Conservation (phyloP, 2,329 filamentous ascomycete genomes). For the Aaosphaeria pasadenensis region DNA sequence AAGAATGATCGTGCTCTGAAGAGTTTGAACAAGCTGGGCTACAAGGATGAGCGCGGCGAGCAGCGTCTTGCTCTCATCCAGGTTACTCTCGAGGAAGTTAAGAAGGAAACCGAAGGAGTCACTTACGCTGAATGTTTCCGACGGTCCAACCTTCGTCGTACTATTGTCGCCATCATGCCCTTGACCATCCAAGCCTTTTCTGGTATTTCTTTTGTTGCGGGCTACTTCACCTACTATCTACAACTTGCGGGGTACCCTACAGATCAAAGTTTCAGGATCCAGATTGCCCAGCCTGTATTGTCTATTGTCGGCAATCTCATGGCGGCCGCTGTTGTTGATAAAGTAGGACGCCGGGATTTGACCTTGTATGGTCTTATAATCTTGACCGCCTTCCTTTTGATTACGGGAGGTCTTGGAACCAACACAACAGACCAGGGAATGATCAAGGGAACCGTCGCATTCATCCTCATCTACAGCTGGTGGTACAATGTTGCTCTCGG, state of each 20-base stretch:
- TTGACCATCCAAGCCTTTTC: conserved; percentile 41
- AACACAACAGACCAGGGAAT: conserved; percentile 56
- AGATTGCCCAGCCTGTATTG: conserved; percentile 53
- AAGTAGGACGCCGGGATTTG: conserved; percentile 68
- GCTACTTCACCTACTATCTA: conserved; percentile 42
- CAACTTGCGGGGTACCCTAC: conserved; percentile 40
- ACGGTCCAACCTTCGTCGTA: conserved; percentile 70
- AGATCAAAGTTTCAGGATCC: conserved; percentile 36
- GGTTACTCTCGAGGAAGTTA: conserved; percentile 33
- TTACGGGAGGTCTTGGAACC: conserved; percentile 40
- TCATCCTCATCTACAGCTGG: conserved; percentile 45
- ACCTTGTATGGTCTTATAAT: conserved; percentile 65
- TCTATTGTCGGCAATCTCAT: conserved; percentile 63
- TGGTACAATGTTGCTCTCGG: conserved; percentile 82
- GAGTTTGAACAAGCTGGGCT: conserved; percentile 18
- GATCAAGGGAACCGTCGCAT: conserved; percentile 28
- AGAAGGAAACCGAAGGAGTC: conserved; percentile 52
- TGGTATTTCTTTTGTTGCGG: conserved; percentile 23
- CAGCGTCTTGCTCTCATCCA: conserved; percentile 19
- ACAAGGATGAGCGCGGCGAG: conserved; percentile 10
- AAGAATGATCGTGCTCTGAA: conserved; percentile 55
- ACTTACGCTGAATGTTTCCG: conserved; percentile 80
- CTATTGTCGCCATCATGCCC: conserved; percentile 59
- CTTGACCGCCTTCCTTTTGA: conserved; percentile 67
- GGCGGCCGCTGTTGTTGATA: conserved; percentile 71